phyloP scores from a whole-genome alignment of 2,329 filamentous ascomycete genomes.

The Sclerotinia subarctica region DNA sequence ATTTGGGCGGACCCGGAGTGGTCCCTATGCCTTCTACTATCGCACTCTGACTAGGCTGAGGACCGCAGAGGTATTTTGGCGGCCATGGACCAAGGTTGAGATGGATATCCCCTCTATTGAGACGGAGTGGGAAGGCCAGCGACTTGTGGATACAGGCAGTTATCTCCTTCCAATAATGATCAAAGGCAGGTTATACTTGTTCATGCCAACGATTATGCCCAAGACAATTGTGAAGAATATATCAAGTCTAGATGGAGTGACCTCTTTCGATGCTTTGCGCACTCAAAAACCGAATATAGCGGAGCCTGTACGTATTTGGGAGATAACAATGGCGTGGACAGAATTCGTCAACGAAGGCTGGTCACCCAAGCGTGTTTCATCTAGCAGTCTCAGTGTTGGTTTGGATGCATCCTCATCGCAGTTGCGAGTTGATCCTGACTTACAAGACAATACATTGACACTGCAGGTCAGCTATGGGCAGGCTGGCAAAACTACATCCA shows the following conservation, averaged over 20 bases:
- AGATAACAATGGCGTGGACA: background rate
- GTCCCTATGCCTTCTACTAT: background rate
- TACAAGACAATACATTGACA: background rate
- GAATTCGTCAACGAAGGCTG: slow-evolving; percentile 30
- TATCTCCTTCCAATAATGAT: background rate
- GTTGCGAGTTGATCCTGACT: background rate
- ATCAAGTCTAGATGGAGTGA: too few relatives aligned
- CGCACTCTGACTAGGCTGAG: background rate
- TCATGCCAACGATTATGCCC: background rate
- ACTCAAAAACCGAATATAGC: background rate
- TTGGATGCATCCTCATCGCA: background rate
- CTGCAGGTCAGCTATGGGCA: background rate
- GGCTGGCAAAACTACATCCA: background rate
- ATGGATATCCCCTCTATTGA: background rate
- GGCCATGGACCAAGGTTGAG: slow-evolving; percentile 1
- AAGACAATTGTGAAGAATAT: background rate
- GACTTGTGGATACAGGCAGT: background rate
- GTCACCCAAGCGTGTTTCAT: background rate
- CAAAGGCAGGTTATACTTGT: background rate
- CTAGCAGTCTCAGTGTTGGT: background rate
- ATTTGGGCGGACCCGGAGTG: background rate
- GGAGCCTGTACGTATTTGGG: background rate
- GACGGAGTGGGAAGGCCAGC: background rate
- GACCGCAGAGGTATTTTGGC: background rate
- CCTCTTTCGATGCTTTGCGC: background rate